Base-by-base conservation (phyloP, 176 grass and related monocot genomes). In the Bothriochloa decipiens region DNA sequence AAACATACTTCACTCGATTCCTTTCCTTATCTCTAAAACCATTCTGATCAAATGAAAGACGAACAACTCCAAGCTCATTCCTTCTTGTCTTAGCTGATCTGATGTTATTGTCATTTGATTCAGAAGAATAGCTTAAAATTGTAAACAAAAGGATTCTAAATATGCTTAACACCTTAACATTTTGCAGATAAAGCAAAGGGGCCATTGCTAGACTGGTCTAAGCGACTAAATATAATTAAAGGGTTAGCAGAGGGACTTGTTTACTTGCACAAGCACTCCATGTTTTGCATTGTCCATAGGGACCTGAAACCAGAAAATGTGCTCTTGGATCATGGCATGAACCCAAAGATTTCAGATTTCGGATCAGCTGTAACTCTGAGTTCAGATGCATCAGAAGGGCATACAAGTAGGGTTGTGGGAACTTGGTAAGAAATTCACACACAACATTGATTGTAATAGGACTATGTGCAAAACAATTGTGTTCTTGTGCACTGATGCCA, bases 241-340 rank as follows among this genome's bases (percentile, higher is more conserved):
- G 77, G 50, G 3, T 9, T 81, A 50, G 78, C 23, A 27, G 70
- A 81, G 28, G 87, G 82, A 14, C 77, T 89, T 76, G 62, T 81
- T 81, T 89, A 81, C 49, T 4, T 89, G 8, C 87, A 89, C 49
- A 49, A 75, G 23, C 37, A 49, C 69, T 81, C 87, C 27, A 65
- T 0, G 12, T 81, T 81, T 7, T 80, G 82, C 11, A 89, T 85
- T 46, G 63, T 89, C 15, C 39, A 85, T 25, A 66, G 27, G 45
- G 82, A 89, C 42, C 66, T 89, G 76, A 85, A 89, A 69, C 62
- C 82, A 60, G 16, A 65, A 20, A 85, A 76, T 28, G 36, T 89
- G 0, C 77, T 89, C 9, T 64, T 89, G 37, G 87, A 85, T 70
- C 8, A 17, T 33, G n/a, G 70, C 49, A 39, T 89, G 76, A 69